These are phyloP conservation scores for Ganoderma sp. DNA, from an alignment of 1,284 basidiomycete genomes.

Conservation along the genomic window DNA sequence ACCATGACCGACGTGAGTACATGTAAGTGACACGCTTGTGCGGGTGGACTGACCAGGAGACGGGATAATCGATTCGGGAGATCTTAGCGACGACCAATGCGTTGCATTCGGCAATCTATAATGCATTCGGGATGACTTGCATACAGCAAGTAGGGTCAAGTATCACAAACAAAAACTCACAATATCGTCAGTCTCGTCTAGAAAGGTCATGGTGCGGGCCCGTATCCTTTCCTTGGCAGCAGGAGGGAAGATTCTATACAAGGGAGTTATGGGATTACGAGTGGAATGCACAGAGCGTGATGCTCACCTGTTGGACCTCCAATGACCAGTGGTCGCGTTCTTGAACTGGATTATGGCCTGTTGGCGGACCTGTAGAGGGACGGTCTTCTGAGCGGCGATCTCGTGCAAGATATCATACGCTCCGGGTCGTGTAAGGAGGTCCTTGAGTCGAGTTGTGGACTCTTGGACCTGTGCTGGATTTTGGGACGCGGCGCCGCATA, in stretches of 20 bases:
- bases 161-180: conserved; percentile 45
- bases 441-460: conserved; percentile 67
- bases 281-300: conserved; percentile 1
- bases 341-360: conserved; percentile 85
- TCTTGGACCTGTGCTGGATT: conserved; percentile 62
- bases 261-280: conserved; percentile 2
- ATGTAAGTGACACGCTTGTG: background rate
- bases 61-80: conserved; percentile 74
- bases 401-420: conserved; percentile 72
- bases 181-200: conserved; percentile 76
- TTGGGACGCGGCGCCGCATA: conserved; percentile 73
- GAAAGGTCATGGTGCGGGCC: conserved; percentile 61
- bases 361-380: conserved; percentile 70
- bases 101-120: conserved; percentile 76
- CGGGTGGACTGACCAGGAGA: conserved; percentile 56
- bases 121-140: conserved; percentile 6
- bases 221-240: conserved; percentile 67
- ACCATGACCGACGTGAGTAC: background rate
- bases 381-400: conserved; percentile 64
- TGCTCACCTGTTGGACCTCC: conserved; percentile 71
- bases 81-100: conserved; percentile 72
- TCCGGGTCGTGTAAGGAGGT: conserved; percentile 69
- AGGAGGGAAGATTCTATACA: conserved; percentile 64
- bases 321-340: conserved; percentile 68
- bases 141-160: background rate